phyloP scores from a whole-genome alignment of 2,329 filamentous ascomycete genomes.

The Xylariomycetidae sp. region DNA sequence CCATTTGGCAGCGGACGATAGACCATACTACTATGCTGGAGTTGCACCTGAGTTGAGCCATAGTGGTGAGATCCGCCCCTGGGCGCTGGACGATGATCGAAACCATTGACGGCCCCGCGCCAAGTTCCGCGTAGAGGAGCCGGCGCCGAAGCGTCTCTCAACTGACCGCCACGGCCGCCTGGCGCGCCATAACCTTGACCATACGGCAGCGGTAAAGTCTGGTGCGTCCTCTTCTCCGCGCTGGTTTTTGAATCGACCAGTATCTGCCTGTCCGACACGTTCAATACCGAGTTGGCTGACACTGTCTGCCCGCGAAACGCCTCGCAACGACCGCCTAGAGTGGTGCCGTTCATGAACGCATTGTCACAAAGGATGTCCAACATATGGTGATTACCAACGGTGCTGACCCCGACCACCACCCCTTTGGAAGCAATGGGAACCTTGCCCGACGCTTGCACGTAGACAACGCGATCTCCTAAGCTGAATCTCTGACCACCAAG shows the following conservation, averaged over 20 bases:
- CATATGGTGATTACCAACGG: conserved; percentile 75
- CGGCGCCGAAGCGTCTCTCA: conserved; percentile 52
- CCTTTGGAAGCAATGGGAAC: conserved; percentile 89
- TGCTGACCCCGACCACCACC: conserved; percentile 91
- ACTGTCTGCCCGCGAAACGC: conserved; percentile 94
- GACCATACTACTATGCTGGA: conserved; percentile 49
- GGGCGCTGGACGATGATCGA: conserved; percentile 32
- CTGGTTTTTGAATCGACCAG: conserved; percentile 61
- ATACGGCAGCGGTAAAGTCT: conserved; percentile 38
- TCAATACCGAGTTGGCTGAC: conserved; percentile 80
- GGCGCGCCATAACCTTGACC: conserved; percentile 16
- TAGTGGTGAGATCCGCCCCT: conserved; percentile 23
- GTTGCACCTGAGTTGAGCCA: conserved; percentile 34
- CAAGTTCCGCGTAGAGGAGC: conserved; percentile 52
- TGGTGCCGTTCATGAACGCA: conserved; percentile 96
- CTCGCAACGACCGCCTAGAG: conserved; percentile 82
- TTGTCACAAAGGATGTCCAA: conserved; percentile 91
- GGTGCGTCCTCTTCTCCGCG: conserved; percentile 47
- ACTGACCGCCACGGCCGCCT: conserved; percentile 57
- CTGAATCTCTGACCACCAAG: conserved; percentile 78
- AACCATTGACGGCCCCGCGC: conserved; percentile 51
- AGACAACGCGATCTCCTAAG: conserved; percentile 88
- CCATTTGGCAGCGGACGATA: conserved; percentile 38
- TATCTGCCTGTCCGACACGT: conserved; percentile 78
- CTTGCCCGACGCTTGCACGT: conserved; percentile 87